Conservation (phyloP, 78 protist genomes). For the Isochrysis galbana region DNA sequence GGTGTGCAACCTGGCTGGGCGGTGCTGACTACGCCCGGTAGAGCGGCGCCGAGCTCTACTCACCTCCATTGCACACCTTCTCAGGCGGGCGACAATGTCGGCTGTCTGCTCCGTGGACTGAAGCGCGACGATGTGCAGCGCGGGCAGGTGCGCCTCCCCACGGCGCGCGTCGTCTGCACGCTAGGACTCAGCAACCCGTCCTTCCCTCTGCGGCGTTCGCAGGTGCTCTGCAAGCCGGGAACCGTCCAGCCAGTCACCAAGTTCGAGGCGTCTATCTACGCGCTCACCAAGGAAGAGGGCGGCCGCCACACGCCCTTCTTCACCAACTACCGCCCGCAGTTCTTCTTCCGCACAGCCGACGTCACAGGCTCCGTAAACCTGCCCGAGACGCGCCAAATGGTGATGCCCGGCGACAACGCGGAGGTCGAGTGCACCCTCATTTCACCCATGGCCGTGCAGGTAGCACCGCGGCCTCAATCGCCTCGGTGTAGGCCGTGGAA, state of each 20-base stretch:
- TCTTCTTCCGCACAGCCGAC: constrained; percentile 91
- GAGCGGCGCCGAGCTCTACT: too few species aligned
- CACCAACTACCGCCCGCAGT: constrained; percentile 54
- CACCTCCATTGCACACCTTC: too few species aligned
- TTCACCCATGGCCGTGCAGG: constrained; percentile 71
- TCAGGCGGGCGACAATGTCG: constrained; percentile 96
- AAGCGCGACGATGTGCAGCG: constrained; percentile 85
- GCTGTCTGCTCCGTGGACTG: constrained; percentile 84
- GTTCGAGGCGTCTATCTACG: constrained; percentile 89
- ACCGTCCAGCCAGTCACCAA: constrained; percentile 69
- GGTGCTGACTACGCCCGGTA: too few species aligned
- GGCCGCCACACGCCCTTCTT: constrained; percentile 91
- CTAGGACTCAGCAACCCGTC: too few species aligned
- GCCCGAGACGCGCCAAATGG: constrained; percentile 78
- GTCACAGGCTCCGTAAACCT: constrained; percentile 85
- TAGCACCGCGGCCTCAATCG: neutral
- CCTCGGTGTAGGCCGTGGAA: neutral
- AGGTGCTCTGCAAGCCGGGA: constrained; percentile 78
- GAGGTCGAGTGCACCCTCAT: constrained; percentile 53
- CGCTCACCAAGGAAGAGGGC: constrained; percentile 91
- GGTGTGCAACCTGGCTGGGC: too few species aligned
- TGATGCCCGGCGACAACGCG: constrained; percentile 94
- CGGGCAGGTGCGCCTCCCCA: constrained; percentile 56
- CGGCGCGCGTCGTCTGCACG: too few species aligned
- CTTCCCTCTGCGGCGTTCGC: too few species aligned